A percentile compares a stretch with the other conserved stretches of the same genome.
Conservation (phyloP, 1,284 basidiomycete genomes). For the Cutaneotrichosporon spelunceum region DNA sequence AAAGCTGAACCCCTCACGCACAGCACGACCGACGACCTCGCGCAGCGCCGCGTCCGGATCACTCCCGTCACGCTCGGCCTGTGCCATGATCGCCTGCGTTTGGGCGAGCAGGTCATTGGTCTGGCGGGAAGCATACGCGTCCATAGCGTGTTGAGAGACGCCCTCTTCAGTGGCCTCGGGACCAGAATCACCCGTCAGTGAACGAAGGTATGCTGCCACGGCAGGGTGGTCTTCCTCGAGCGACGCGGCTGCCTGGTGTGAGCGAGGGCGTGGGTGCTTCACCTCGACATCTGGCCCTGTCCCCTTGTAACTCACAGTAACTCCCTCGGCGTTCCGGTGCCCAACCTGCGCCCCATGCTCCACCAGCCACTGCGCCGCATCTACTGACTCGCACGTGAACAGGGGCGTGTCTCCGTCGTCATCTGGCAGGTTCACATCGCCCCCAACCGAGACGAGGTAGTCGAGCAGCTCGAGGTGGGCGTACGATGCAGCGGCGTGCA, state of each 20-base stretch:
- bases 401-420: conserved; percentile 85
- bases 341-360: conserved; percentile 71
- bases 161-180: conserved; percentile 25
- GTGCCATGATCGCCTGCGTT: conserved; percentile 58
- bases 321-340: conserved; percentile 65
- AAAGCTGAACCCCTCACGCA: conserved; percentile 39
- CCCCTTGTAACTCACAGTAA: conserved; percentile 61
- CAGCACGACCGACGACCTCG: conserved; percentile 43
- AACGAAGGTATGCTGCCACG: conserved; percentile 66
- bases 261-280: not conserved
- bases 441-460: conserved; percentile 74
- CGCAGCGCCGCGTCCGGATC: conserved; percentile 46
- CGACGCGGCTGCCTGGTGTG: conserved; percentile 65
- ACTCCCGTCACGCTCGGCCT: conserved; percentile 42
- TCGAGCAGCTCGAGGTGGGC: conserved; percentile 70
- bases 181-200: conserved; percentile 49
- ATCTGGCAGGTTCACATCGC: conserved; percentile 80
- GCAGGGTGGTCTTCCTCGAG: conserved; percentile 75
- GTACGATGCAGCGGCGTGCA: conserved; percentile 95
- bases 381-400: conserved; percentile 79
- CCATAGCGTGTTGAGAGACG: conserved; percentile 66
- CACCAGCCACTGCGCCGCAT: conserved; percentile 73
- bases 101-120: conserved; percentile 66
- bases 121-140: conserved; percentile 65
- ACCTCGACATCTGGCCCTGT: not conserved